phyloP scores from a whole-genome alignment of 1,284 basidiomycete species.

The Cryptococcus sp. region DNA sequence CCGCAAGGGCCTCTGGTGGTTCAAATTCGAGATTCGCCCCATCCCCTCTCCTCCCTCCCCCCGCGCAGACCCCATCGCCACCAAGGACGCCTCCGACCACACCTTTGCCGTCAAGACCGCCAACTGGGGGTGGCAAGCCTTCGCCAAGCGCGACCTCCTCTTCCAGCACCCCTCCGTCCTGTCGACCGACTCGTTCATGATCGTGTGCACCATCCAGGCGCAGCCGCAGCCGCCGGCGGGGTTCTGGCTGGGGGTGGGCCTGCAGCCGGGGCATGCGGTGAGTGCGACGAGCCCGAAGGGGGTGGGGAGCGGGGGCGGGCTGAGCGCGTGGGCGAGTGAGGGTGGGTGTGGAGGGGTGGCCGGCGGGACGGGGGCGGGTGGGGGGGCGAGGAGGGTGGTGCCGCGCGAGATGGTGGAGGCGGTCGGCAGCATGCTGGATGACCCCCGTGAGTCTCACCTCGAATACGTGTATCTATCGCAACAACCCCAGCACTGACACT shows the following conservation, averaged over 20 bases:
- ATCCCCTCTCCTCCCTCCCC: conserved; percentile 12
- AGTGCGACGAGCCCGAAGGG: conserved; percentile 7
- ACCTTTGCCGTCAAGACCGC: conserved; percentile 77
- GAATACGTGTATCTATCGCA: too few species aligned
- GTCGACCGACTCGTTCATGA: conserved; percentile 61
- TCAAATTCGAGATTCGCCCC: conserved; percentile 74
- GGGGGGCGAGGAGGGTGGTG: conserved; percentile 41
- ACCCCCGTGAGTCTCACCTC: conserved; percentile 53
- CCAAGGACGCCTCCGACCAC: conserved; percentile 78
- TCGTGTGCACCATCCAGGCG: conserved; percentile 74
- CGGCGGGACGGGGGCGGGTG: conserved; percentile 39
- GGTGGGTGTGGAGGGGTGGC: conserved; percentile 43
- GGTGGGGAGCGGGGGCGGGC: conserved; percentile 35
- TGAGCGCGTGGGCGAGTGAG: conserved; percentile 39
- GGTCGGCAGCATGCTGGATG: conserved; percentile 70
- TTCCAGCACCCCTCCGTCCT: conserved; percentile 63
- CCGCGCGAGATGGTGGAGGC: conserved; percentile 52
- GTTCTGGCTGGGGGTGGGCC: conserved; percentile 43
- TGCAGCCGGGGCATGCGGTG: conserved; percentile 5
- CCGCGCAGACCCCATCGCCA: conserved; percentile 45
- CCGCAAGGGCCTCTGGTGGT: conserved; percentile 77
- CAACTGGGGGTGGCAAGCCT: conserved; percentile 78
- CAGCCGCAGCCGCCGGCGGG: conserved; percentile 60
- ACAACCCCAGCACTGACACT: too few species aligned
- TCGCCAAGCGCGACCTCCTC: conserved; percentile 69